Percentiles rank a stretch among this genome's conserved stretches.
phyloP scores from a whole-genome alignment of 2,329 filamentous ascomycete genomes.

The Tolypocladium nubicola region DNA sequence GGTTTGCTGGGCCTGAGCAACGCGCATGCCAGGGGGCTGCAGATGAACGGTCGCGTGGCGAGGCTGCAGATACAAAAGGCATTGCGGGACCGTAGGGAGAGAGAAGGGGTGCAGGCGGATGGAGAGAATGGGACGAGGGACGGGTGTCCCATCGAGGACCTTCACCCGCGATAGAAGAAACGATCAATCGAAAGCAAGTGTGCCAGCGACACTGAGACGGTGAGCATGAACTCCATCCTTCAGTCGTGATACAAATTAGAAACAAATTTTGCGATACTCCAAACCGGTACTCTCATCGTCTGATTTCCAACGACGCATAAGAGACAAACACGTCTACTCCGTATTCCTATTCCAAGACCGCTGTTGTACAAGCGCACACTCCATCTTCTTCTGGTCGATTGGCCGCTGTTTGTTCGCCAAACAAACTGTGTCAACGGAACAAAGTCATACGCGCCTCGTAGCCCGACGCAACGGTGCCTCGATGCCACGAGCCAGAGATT shows the following conservation, averaged over 20 bases:
- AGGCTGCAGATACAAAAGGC: slow-evolving; percentile 9
- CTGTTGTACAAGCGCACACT: neutral
- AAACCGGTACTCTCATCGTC: neutral
- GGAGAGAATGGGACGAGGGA: neutral
- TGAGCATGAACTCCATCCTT: neutral
- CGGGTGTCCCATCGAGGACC: neutral
- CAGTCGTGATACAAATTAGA: too few species aligned
- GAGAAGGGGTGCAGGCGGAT: neutral
- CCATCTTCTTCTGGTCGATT: neutral
- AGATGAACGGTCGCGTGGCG: slow-evolving; percentile 40
- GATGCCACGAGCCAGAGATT: neutral
- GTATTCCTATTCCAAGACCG: neutral
- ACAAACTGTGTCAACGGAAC: neutral
- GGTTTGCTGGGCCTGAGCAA: slow-evolving; percentile 45
- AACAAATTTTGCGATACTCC: neutral
- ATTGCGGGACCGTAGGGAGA: neutral
- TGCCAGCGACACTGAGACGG: neutral
- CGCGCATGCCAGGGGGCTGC: slow-evolving; percentile 31
- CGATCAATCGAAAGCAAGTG: neutral
- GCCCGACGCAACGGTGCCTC: neutral
- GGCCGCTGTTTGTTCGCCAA: neutral
- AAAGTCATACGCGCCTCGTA: neutral
- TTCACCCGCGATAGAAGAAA: neutral
- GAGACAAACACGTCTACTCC: neutral
- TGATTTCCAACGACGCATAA: neutral